Percentiles rank a stretch among this genome's conserved stretches.
Conservation (phyloP, 345 rosid genomes). For the Populus pruinosa region DNA sequence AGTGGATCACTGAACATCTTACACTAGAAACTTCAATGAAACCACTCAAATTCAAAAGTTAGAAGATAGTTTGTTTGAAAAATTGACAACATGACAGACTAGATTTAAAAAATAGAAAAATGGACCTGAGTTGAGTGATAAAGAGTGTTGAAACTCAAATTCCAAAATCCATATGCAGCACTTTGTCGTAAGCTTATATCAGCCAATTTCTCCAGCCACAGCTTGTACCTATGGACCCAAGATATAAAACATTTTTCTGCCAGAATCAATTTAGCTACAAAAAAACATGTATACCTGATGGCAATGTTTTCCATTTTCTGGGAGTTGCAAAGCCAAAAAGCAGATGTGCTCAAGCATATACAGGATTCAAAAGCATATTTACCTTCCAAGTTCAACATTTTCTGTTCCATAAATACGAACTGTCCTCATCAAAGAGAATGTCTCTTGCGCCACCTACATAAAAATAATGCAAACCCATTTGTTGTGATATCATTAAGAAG, state of each 20-base stretch:
- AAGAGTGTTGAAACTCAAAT: conserved; percentile 76
- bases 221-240: conserved; percentile 57
- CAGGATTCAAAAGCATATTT: conserved; percentile 1
- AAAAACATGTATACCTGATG: neutral
- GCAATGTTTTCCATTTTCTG: neutral
- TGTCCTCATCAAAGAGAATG: conserved; percentile 93
- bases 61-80: neutral
- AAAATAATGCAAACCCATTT: conserved; percentile 5
- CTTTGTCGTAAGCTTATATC: conserved; percentile 87
- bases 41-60: neutral
- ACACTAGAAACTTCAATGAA: neutral
- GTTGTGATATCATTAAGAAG: neutral
- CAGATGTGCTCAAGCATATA: conserved; percentile 1
- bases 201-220: conserved; percentile 78
- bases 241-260: conserved; percentile 10
- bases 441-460: conserved; percentile 91
- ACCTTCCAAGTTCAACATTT: conserved; percentile 73
- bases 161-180: conserved; percentile 98
- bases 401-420: conserved; percentile 96
- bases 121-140: conserved; percentile 90
- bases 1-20: neutral
- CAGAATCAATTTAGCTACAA: conserved; percentile 10
- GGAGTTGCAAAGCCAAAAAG: neutral
- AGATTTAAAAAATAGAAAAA: neutral
- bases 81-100: neutral